These are phyloP conservation scores for Moesziomyces sp. DNA, from an alignment of 1,284 basidiomycete species.

Conservation along the genomic window DNA sequence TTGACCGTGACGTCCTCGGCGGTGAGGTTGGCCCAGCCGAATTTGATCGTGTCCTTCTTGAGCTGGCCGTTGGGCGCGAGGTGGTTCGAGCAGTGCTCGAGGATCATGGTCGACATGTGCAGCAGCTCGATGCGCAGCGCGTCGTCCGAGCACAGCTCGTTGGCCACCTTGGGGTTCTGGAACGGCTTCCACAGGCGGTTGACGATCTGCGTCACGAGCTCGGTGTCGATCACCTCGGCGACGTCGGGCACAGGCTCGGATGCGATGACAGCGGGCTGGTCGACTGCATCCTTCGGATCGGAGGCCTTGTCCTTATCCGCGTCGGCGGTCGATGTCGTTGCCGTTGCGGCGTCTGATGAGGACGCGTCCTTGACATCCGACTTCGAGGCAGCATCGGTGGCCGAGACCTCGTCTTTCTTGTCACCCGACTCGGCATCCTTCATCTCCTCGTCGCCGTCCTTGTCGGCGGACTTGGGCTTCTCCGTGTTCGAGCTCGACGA, in stretches of 20 bases:
- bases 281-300: conserved; percentile 60
- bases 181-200: conserved; percentile 83
- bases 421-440: conserved; percentile 18
- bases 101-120: conserved; percentile 87
- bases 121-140: conserved; percentile 89
- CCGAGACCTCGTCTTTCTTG: conserved; percentile 21
- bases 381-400: conserved; percentile 1
- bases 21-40: conserved; percentile 89
- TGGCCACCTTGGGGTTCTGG: conserved; percentile 70
- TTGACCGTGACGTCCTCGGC: conserved; percentile 89
- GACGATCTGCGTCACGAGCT: conserved; percentile 79
- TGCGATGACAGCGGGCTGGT: conserved; percentile 65
- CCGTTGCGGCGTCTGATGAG: conserved; percentile 3
- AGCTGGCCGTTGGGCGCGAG: conserved; percentile 75
- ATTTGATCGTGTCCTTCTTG: conserved; percentile 94
- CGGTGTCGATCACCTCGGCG: conserved; percentile 72
- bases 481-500: neutral
- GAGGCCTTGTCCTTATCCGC: conserved; percentile 9
- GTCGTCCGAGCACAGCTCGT: conserved; percentile 75
- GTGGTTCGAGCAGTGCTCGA: conserved; percentile 82
- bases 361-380: neutral
- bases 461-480: conserved; percentile 54
- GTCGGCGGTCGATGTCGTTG: conserved; percentile 6
- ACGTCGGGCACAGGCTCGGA: conserved; percentile 21
- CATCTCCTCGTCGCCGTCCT: conserved; percentile 69